Evolutionary conservation across 768 basidiomycete genomes (phyloP), one percentile per base, ranked within the genome.

Genomic region (Lactifluus pinguis): DNA sequence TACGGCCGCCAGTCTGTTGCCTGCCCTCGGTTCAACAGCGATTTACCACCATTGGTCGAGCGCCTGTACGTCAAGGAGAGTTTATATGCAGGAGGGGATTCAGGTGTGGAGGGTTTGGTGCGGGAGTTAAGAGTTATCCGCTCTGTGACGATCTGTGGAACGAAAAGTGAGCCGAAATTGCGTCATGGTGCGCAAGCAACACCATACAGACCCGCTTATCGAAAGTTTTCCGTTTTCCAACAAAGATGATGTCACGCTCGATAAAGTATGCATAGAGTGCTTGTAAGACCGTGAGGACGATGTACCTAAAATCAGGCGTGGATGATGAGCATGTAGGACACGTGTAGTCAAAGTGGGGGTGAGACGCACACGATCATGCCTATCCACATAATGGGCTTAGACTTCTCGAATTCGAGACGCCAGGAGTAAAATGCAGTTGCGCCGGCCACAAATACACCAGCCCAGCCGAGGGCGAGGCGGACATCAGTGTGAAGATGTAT

Each of bases 401-500:
- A 84, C 71, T 86, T 81, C 72, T 95, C 90, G 71, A 95, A 98
- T n/a, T 89, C 87, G 49, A 86, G 76, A 68, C 87, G 86, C 73
- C 86, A 92, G 38, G 92, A 90, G 68, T 95, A 95, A 47, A 91
- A 76, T 38, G 86, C 87, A 32, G 91, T 92, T 13, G 81, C 87
- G 48, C 80, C 81, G 21, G 94, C 92, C 15, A 95, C 79, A 60
- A 93, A 79, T 50, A 93, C 88, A 63, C 87, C 83, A 15, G 85
- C 75, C 89, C 92, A 98, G 32, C 95, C 95, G 13, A 98, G 79
- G 0, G 76, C 84, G 47, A 98, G 80, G 52, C 91, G 84, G 11
- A 97, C 85, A 69, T 97, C 94, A 1, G 91, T 92, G 67, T 98
- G 93, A 47, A 83, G 76, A 72, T 95, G 81, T 41, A 85, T 92